phyloP scores from a whole-genome alignment of 2,329 filamentous ascomycete species.

The Aspergillus tubingensis region DNA sequence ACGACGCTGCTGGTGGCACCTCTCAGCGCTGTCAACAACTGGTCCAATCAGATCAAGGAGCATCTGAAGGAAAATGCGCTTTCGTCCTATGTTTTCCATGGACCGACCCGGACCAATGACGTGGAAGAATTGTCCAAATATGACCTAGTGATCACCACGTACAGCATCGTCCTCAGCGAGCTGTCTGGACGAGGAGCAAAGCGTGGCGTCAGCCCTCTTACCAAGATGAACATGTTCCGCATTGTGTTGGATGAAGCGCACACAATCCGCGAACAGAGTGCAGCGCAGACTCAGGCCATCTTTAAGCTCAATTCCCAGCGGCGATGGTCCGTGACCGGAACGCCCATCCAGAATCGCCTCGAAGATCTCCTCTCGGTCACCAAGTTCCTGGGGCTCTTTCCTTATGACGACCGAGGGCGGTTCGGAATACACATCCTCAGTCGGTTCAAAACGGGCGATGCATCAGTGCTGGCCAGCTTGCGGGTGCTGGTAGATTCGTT shows the following conservation, averaged over 20 bases:
- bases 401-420: conserved; percentile 75
- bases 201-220: conserved; percentile 62
- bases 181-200: conserved; percentile 66
- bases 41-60: conserved; percentile 86
- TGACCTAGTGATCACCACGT: conserved; percentile 90
- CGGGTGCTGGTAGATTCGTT: conserved; percentile 92
- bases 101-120: conserved; percentile 71
- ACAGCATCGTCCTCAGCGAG: conserved; percentile 83
- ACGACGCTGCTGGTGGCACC: conserved; percentile 86
- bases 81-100: conserved; percentile 83
- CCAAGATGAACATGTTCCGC: conserved; percentile 85
- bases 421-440: conserved; percentile 80
- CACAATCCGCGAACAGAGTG: conserved; percentile 82
- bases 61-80: conserved; percentile 69
- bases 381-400: conserved; percentile 79
- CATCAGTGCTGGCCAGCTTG: conserved; percentile 75
- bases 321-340: conserved; percentile 96
- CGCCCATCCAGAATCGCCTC: conserved; percentile 89
- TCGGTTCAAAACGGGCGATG: conserved; percentile 84
- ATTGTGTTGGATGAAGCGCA: conserved; percentile 95
- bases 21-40: conserved; percentile 88
- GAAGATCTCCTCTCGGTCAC: conserved; percentile 87
- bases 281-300: conserved; percentile 80
- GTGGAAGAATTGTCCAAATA: conserved; percentile 67
- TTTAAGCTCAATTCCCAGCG: conserved; percentile 76